phyloP scores from a whole-genome alignment of 192 early-diverging fungal genomes.

The Coemansia sp. region DNA sequence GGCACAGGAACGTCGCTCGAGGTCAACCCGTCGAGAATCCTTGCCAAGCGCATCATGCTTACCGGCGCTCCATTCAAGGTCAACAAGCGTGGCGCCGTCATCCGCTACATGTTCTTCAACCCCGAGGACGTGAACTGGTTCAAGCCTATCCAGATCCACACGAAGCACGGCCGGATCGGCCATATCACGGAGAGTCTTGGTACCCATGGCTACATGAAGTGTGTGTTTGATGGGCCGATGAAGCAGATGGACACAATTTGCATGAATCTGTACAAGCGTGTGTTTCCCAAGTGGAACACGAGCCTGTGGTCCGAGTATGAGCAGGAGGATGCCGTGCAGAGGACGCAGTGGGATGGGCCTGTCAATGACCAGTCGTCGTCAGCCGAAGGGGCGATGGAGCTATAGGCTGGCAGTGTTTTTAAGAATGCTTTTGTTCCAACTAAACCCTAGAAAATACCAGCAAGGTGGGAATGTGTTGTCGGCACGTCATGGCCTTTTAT shows the following conservation, averaged over 20 bases:
- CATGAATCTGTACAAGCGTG: constrained; percentile 95
- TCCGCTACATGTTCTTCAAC: constrained; percentile 97
- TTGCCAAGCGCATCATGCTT: constrained; percentile 92
- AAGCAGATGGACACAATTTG: constrained; percentile 93
- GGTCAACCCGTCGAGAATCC: constrained; percentile 77
- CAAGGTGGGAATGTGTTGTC: no score
- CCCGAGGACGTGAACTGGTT: constrained; percentile 93
- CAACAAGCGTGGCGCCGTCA: constrained; percentile 87
- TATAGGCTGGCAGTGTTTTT: constrained; percentile 12
- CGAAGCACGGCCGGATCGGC: constrained; percentile 88
- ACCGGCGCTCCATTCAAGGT: constrained; percentile 96
- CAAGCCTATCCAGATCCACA: constrained; percentile 90
- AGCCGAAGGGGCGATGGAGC: constrained; percentile 28
- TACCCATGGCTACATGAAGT: constrained; percentile 98
- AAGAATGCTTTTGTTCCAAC: neutral
- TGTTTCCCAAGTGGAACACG: constrained; percentile 96
- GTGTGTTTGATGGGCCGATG: constrained; percentile 83
- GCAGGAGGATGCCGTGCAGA: constrained; percentile 21
- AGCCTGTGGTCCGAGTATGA: constrained; percentile 46
- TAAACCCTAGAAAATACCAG: no score
- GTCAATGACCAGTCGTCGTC: neutral
- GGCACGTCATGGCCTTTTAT: neutral
- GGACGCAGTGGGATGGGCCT: constrained; percentile 30
- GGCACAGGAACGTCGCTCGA: constrained; percentile 74
- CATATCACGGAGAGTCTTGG: constrained; percentile 93